Evolutionary conservation across 202 grass and related monocot genomes (phyloP).

Genomic region (Tripidium arundinaceum): DNA sequence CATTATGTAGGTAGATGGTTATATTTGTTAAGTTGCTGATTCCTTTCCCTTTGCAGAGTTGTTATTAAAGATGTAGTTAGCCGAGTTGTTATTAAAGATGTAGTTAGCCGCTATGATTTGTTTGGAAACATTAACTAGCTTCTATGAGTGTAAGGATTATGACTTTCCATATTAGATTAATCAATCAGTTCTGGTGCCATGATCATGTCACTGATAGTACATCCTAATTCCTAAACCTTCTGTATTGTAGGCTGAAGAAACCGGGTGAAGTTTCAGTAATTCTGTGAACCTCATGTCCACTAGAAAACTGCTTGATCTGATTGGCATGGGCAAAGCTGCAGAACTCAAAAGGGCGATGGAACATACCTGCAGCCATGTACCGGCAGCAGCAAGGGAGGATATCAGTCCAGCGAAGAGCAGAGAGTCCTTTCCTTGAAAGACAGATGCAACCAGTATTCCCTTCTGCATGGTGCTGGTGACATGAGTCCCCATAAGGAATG

Average conservation of each 20-base stretch:
- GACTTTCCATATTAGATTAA: background rate
- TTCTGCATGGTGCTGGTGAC: slow-evolving; percentile 99
- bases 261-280: slow-evolving; percentile 6
- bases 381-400: slow-evolving; percentile 85
- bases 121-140: background rate
- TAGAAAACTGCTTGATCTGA: background rate
- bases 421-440: slow-evolving; percentile 79
- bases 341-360: slow-evolving; percentile 27
- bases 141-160: slow-evolving; percentile 12
- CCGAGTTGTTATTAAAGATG: slow-evolving; percentile 16
- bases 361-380: slow-evolving; percentile 90
- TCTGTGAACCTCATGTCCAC: background rate
- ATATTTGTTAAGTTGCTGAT: slow-evolving; percentile 1
- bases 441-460: slow-evolving; percentile 81
- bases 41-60: background rate
- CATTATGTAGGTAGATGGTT: background rate
- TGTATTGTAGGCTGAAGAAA: slow-evolving; percentile 23
- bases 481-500: slow-evolving; percentile 96
- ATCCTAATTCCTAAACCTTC: slow-evolving; percentile 20
- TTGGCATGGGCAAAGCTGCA: background rate
- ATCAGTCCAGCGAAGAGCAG: slow-evolving; percentile 84
- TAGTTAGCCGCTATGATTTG: background rate
- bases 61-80: no score
- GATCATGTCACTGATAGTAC: background rate
- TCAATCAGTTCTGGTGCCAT: background rate